Evolutionary conservation across 495 filamentous ascomycete species (phyloP).

Genomic region (Cercophora sp.): DNA sequence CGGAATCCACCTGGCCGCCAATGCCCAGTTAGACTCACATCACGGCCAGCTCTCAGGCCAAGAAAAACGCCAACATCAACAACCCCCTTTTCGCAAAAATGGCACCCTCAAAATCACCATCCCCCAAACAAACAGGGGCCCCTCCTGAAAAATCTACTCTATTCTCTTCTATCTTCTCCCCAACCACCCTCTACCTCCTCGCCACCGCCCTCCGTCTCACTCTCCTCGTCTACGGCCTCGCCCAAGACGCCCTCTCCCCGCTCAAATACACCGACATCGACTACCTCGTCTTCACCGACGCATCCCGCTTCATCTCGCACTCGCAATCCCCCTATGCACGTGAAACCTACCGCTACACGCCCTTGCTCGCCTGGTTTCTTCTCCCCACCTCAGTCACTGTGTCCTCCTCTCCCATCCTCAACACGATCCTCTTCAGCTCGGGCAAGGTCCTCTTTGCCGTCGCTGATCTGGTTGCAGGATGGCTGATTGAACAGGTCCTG

Average conservation of each 20-base stretch:
- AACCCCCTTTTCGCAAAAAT: too few relatives aligned
- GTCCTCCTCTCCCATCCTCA: slow-evolving; percentile 17
- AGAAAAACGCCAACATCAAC: too few relatives aligned
- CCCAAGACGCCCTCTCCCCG: slow-evolving; percentile 84
- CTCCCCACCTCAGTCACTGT: slow-evolving; percentile 68
- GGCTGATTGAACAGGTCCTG: slow-evolving; percentile 57
- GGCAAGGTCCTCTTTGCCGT: slow-evolving; percentile 85
- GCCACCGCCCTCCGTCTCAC: slow-evolving; percentile 63
- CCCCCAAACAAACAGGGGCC: too few relatives aligned
- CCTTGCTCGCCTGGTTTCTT: slow-evolving; percentile 84
- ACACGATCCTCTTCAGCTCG: slow-evolving; percentile 66
- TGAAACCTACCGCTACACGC: slow-evolving; percentile 96
- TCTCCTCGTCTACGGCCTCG: slow-evolving; percentile 80
- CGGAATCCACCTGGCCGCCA: too few relatives aligned
- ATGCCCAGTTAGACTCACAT: too few relatives aligned
- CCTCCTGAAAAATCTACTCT: too few relatives aligned
- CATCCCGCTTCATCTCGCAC: slow-evolving; percentile 68
- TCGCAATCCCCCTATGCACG: slow-evolving; percentile 70
- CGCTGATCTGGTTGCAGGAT: slow-evolving; percentile 81
- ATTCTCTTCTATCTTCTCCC: too few relatives aligned
- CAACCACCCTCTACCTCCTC: slow-evolving; percentile 57
- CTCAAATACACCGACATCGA: slow-evolving; percentile 99
- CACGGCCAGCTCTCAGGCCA: too few relatives aligned
- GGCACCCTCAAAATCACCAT: too few relatives aligned
- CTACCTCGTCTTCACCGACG: slow-evolving; percentile 98